A percentile compares a stretch with the other conserved stretches of the same genome.
These are phyloP conservation scores for Fusarium musae DNA, from an alignment of 2,329 filamentous ascomycete genomes.

Conservation along the genomic window DNA sequence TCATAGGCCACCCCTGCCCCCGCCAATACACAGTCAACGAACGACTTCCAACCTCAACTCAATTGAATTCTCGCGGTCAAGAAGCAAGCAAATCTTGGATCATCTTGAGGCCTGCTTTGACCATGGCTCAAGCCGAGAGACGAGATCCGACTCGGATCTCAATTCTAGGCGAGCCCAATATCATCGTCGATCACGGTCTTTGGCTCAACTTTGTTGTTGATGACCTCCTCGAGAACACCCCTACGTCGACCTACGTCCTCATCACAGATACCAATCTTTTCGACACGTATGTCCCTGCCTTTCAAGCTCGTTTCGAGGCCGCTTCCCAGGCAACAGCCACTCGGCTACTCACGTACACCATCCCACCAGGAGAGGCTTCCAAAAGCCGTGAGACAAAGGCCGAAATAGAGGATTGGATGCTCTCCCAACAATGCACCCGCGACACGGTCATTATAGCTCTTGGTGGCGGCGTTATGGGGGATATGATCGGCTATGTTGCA, in stretches of 20 bases:
- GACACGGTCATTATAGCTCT: slow-evolving; percentile 96
- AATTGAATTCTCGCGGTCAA: slow-evolving; percentile 7
- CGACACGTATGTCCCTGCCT: slow-evolving; percentile 81
- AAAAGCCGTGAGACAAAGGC: slow-evolving; percentile 95
- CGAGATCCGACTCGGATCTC: slow-evolving; percentile 69
- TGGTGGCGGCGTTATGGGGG: slow-evolving; percentile 95
- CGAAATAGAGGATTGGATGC: slow-evolving; percentile 97
- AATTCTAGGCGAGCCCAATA: slow-evolving; percentile 89
- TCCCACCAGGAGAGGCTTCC: slow-evolving; percentile 91
- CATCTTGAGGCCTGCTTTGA: slow-evolving; percentile 11
- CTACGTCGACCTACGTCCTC: slow-evolving; percentile 92
- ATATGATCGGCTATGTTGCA: slow-evolving; percentile 97
- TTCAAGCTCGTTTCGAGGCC: slow-evolving; percentile 61
- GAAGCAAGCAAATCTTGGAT: slow-evolving; percentile 9
- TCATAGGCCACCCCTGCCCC: slow-evolving; percentile 17
- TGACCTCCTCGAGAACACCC: slow-evolving; percentile 81
- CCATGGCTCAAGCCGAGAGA: slow-evolving; percentile 43
- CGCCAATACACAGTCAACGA: slow-evolving; percentile 8
- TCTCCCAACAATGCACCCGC: slow-evolving; percentile 89
- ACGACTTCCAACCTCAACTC: slow-evolving; percentile 4
- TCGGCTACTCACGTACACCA: slow-evolving; percentile 84
- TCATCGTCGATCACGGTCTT: slow-evolving; percentile 90
- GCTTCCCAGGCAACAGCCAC: slow-evolving; percentile 51
- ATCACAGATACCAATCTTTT: slow-evolving; percentile 96
- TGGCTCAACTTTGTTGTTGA: slow-evolving; percentile 84